Evolutionary conservation across 148 eudicot species (phyloP), one percentile per base, ranked within the genome.

Genomic region (Rheum nobile): DNA sequence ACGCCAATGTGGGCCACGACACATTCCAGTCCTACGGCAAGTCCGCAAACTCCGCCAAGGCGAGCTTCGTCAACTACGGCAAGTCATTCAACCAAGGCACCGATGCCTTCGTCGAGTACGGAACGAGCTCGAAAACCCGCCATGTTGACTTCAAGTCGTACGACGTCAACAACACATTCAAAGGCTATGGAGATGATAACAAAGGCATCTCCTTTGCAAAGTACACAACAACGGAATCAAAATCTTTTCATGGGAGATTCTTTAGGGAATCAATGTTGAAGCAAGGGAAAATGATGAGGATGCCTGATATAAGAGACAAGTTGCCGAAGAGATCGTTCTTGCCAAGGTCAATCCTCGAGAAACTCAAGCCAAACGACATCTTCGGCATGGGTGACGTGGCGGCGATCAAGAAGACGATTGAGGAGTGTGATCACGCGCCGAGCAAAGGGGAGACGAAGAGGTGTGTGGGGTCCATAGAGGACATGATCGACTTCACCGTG

Each of bases 271-370:
- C 77, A 42, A 78, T 88, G 90, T 34, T 94, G 78, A 86, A 84
- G 57, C 73, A 80, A 72, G 93, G 97, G 21, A 85, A 61, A 2
- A 55, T 82, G 0, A 85, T 89, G 83, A 85, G 75, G 75, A 89
- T 94, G 96, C 97, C 98, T 11, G 86, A 94, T 71, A 91, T 94
- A 19, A 73, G 29, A 42, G 98, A 94, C 17, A 88, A 80, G 73
- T 88, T 89, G 98, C 98, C 98, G 14, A 75, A 48, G 73, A 84
- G 98, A 82, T 91, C 97, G 2, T 94, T 94, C 83, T 83, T 94
- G 74, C 97, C 98, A 38, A 82, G 89, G 42, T 69, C 81, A 1
- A 88, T 94, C 43, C 80, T 83, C 14, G 80, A 97, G 0, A 94
- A 88, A 74, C 71, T 94, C 0, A 34, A 47, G 14, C 67, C 91